Evolutionary conservation across 140 eudicot species (phyloP), one percentile per base, ranked within the genome.

Genomic region (Flaveria floridana): DNA sequence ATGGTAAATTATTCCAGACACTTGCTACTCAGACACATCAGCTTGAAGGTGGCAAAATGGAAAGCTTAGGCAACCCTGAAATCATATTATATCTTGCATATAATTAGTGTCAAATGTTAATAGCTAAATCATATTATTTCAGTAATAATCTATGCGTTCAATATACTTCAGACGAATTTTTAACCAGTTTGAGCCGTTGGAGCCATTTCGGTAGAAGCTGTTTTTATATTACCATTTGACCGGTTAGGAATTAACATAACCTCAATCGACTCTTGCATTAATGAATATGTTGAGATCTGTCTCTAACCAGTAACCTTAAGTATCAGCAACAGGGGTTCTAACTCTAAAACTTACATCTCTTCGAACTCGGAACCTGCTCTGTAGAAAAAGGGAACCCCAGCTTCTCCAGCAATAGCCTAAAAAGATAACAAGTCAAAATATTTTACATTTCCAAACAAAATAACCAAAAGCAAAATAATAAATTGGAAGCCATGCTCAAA

Each of bases 371-470:
- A 94, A 75, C 99, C 99, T 56, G 99, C 99, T 76, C 95, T 81
- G 83, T 94, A 94, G 67, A 94, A 94, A 84, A 94, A 94, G 26
- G 99, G 99, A 21, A 94, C 99, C 39, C 99, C 99, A 77, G 99
- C 99, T 84, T 94, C 99, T 73, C 99, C 99, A 72, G 99, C 97
- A 75, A 94, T 94, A 23, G 99, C 99, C 99, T 94, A 72, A 42
- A 76, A 80, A 63, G 12, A 42, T 68, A 19, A 13, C 6, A 68
- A 42, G n/a, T 46, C 73, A 68, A 68, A 10, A 68, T 44, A 20
- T 68, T 41, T 42, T 20, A 46, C 2, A 34, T 6, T 41, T 21
- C 1, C 41, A 42, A 42, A 42, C 3, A 10, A 41, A 67, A 39
- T 65, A 65, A 41, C 53, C 16, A 11, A 39, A 19, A 0, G 59